These are phyloP conservation scores for Cyphellophora attinorum DNA, from an alignment of 2,329 filamentous ascomycete species.

Conservation along the genomic window DNA sequence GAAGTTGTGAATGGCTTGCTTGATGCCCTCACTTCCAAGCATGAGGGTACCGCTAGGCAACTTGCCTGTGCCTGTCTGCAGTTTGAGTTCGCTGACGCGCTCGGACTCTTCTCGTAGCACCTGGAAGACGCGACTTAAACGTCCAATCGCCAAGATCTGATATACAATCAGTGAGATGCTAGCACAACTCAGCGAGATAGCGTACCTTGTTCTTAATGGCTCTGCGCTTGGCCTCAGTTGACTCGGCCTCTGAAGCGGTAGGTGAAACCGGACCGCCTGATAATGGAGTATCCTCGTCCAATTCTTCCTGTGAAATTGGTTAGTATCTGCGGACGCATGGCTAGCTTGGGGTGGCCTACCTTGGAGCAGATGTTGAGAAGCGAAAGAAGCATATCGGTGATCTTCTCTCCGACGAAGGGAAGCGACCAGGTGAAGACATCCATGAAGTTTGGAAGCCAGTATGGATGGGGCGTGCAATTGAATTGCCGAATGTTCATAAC, in stretches of 20 bases:
- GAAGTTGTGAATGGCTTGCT: conserved; percentile 93
- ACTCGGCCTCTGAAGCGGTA: conserved; percentile 67
- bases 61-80: conserved; percentile 81
- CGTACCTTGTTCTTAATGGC: conserved; percentile 99
- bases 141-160: conserved; percentile 93
- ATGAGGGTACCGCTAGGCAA: conserved; percentile 93
- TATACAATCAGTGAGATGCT: too few relatives aligned
- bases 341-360: too few relatives aligned
- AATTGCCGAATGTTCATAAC: conserved; percentile 99
- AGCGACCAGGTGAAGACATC: conserved; percentile 99
- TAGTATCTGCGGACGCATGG: too few relatives aligned
- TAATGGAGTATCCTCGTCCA: conserved; percentile 77
- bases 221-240: conserved; percentile 84
- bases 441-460: conserved; percentile 99
- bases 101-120: conserved; percentile 96
- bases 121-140: conserved; percentile 95
- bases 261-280: conserved; percentile 67
- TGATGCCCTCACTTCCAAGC: conserved; percentile 96
- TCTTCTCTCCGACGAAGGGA: conserved; percentile 97
- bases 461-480: conserved; percentile 98
- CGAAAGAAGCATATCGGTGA: conserved; percentile 98
- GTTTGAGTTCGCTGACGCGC: conserved; percentile 94
- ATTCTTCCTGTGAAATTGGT: too few relatives aligned
- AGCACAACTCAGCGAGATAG: too few relatives aligned
- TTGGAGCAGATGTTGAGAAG: conserved; percentile 99